These are phyloP conservation scores for Exophiala lecanii-corni DNA, from an alignment of 2,329 filamentous ascomycete species.

Conservation along the genomic window DNA sequence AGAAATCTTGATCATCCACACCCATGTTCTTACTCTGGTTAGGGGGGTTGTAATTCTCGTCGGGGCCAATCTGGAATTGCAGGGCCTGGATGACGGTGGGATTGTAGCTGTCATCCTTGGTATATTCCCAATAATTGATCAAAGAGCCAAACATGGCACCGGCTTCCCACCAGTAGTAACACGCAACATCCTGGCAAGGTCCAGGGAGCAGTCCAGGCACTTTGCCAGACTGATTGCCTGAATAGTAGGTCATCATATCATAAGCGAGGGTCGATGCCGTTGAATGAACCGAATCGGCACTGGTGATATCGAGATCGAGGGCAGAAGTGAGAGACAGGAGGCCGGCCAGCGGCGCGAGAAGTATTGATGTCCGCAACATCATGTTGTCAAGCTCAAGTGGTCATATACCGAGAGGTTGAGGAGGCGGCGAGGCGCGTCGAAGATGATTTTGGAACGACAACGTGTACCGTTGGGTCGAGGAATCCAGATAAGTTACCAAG, in stretches of 20 bases:
- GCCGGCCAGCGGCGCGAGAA: constrained; percentile 23
- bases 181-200: constrained; percentile 24
- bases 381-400: constrained; percentile 4
- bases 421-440: no score
- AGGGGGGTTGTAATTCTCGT: constrained; percentile 37
- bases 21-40: constrained; percentile 39
- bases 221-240: constrained; percentile 30
- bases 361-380: constrained; percentile 11
- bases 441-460: no score
- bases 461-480: no score
- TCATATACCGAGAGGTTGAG: background rate
- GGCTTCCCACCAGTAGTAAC: constrained; percentile 37
- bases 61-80: constrained; percentile 36
- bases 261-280: constrained; percentile 31
- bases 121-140: constrained; percentile 42
- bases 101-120: constrained; percentile 39
- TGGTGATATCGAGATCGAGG: constrained; percentile 21
- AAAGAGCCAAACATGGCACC: constrained; percentile 35
- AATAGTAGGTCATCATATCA: constrained; percentile 34
- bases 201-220: constrained; percentile 31
- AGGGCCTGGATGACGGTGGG: constrained; percentile 36
- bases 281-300: constrained; percentile 31
- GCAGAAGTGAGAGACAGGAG: constrained; percentile 16
- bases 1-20: constrained; percentile 32
- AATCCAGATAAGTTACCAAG: no score